Base-by-base conservation (phyloP, 257 asterid species). In the Nyctanthes arbortristis region DNA sequence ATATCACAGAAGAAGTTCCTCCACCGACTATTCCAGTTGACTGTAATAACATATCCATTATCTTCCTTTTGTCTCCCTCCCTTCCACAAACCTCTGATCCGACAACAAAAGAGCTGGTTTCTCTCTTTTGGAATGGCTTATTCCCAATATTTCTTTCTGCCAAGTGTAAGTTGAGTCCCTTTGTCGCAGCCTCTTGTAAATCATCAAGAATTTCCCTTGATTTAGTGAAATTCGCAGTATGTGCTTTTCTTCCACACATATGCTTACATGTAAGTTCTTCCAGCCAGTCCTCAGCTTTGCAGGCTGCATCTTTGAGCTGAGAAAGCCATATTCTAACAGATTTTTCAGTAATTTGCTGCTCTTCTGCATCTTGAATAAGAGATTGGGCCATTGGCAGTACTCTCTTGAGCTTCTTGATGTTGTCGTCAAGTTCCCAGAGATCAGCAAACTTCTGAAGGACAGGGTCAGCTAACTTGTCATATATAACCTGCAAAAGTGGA, bases 401-500 rank as follows among this genome's bases (percentile, higher is more conserved):
- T 3, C 1, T 35, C 22, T 47, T 63, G 31, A 75, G 68, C 61
- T 69, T 57, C 56, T 49, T 64, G 47, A 69, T 7, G 7, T 39
- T 65, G n/a, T 64, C 75, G 37, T 65, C 66, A 2, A 69, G 64
- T 3, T 69, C 63, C 61, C 58, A 39, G 24, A 5, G 31, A 31
- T 68, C 67, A 18, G 29, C 52, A 31, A 75, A 54, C 66, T 37
- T 52, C 28, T 55, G 66, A 36, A 68, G 39, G 22, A 63, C 27
- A 13, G 72, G 79, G 60, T 54, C 25, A 37, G 68, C 75, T 58
- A 75, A 25, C 62, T 69, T 75, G 36, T 75, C 79, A 18, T 63
- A 32, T n/a, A 75, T 29, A 20, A 75, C 75, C 59, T 75, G 72
- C 56, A 75, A 34, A 63, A 69, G 63, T 22, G 75, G 75, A 57